Evolutionary conservation across 768 basidiomycete species (phyloP).

Genomic region (Mycena kentingensis): DNA sequence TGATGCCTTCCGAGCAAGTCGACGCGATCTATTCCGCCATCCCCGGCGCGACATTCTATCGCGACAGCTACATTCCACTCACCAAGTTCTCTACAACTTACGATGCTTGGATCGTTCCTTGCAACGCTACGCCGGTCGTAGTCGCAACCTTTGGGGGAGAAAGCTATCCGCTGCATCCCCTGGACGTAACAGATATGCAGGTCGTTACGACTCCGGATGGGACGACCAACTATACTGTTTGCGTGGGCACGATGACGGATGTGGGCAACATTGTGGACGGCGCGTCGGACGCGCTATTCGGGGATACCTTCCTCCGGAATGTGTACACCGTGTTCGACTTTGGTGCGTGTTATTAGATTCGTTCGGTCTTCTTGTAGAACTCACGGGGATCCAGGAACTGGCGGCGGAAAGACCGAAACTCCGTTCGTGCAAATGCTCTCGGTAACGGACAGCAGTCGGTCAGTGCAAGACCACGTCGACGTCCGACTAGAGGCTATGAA

Average conservation of each 20-base stretch:
- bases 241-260: conserved; percentile 14
- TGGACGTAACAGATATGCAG: conserved; percentile 17
- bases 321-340: conserved; percentile 15
- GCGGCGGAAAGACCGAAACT: conserved; percentile 4
- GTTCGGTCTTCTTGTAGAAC: too few species aligned
- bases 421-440: conserved; percentile 21
- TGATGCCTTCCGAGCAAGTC: conserved; percentile 13
- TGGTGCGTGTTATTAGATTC: too few species aligned
- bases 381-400: too few species aligned
- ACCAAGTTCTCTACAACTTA: conserved; percentile 13
- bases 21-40: conserved; percentile 18
- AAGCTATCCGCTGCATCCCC: conserved; percentile 15
- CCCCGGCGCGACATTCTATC: conserved; percentile 15
- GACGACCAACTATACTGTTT: conserved; percentile 14
- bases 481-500: conserved; percentile 10
- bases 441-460: conserved; percentile 12
- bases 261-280: conserved; percentile 10
- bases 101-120: conserved; percentile 19
- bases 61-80: conserved; percentile 8
- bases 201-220: conserved; percentile 17
- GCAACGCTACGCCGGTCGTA: conserved; percentile 9
- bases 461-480: neutral
- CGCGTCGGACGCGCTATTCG: conserved; percentile 15
- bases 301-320: conserved; percentile 19
- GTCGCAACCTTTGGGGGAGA: conserved; percentile 16